These are phyloP conservation scores for Nannochloropsis salina DNA, from an alignment of 108 stramenopile genomes.

Conservation along the genomic window DNA sequence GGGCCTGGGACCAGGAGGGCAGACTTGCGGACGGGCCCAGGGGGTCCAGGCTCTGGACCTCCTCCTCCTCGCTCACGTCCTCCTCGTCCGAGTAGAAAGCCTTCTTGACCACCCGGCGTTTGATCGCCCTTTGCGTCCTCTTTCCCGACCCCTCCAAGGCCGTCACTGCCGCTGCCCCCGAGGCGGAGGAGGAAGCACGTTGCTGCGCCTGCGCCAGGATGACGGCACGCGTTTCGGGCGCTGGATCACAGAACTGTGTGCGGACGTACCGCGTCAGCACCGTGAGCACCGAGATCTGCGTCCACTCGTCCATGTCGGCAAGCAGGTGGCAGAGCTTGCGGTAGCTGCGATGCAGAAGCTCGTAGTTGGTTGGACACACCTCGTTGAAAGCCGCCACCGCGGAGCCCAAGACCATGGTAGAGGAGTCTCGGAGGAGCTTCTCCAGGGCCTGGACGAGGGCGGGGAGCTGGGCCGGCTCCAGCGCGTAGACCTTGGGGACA, in stretches of 20 bases:
- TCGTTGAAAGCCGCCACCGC: slow-evolving; percentile 84
- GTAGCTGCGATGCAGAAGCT: slow-evolving; percentile 79
- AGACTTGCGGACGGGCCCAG: not conserved
- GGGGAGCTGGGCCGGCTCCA: slow-evolving; percentile 49
- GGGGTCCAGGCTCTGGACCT: slow-evolving; percentile 42
- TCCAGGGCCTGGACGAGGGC: slow-evolving; percentile 53
- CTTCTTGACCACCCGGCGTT: slow-evolving; percentile 74
- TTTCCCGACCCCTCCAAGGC: not conserved
- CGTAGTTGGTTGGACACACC: slow-evolving; percentile 74
- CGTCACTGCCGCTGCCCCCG: not conserved
- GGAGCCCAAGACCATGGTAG: slow-evolving; percentile 88
- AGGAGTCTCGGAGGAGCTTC: slow-evolving; percentile 61
- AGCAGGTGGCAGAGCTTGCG: slow-evolving; percentile 92
- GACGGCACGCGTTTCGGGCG: slow-evolving; percentile 18
- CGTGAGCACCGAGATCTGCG: slow-evolving; percentile 79
- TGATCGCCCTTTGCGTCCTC: slow-evolving; percentile 47
- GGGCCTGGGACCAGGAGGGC: not conserved
- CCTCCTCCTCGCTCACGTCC: slow-evolving; percentile 81
- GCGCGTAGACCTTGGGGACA: slow-evolving; percentile 68
- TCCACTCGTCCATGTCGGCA: slow-evolving; percentile 99
- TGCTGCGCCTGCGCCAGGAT: slow-evolving; percentile 7
- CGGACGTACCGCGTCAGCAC: slow-evolving; percentile 80
- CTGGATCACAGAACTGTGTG: slow-evolving; percentile 65
- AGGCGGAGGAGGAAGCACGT: slow-evolving; percentile 1
- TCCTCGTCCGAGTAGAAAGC: slow-evolving; percentile 97